phyloP scores from a whole-genome alignment of 352 stramenopile genomes.

The Phytophthora pistaciae region DNA sequence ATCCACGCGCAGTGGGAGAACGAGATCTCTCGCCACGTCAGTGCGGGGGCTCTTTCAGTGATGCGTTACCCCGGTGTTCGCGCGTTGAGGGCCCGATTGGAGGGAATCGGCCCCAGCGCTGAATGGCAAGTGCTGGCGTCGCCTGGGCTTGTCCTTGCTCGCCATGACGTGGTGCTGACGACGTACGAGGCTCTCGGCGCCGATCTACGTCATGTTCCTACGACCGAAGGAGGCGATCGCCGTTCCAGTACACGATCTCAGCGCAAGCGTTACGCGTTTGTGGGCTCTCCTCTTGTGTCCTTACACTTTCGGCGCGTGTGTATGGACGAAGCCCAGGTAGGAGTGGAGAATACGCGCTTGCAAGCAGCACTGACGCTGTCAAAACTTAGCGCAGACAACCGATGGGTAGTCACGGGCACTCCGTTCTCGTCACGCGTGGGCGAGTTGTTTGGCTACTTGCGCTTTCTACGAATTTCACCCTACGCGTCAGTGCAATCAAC shows the following conservation, averaged over 20 bases:
- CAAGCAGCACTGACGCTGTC: conserved; percentile 86
- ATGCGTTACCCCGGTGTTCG: conserved; percentile 70
- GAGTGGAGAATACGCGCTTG: conserved; percentile 82
- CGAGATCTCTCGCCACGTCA: conserved; percentile 89
- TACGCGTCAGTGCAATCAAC: conserved; percentile 28
- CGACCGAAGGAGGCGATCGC: conserved; percentile 40
- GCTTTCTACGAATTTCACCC: conserved; percentile 68
- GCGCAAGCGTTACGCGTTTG: conserved; percentile 83
- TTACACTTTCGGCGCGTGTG: conserved; percentile 92
- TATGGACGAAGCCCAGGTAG: conserved; percentile 94
- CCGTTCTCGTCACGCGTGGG: conserved; percentile 84
- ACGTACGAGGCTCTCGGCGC: conserved; percentile 90
- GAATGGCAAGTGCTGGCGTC: conserved; percentile 69
- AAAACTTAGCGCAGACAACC: conserved; percentile 62
- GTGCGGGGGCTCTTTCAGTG: conserved; percentile 52
- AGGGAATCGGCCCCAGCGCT: conserved; percentile 37
- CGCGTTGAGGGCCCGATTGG: conserved; percentile 43
- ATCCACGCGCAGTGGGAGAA: conserved; percentile 93
- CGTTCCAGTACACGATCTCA: conserved; percentile 66
- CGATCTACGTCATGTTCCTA: conserved; percentile 85
- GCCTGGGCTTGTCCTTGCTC: conserved; percentile 56
- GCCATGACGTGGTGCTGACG: conserved; percentile 92
- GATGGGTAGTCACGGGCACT: conserved; percentile 93
- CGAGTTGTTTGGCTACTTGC: conserved; percentile 89
- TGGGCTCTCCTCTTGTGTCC: conserved; percentile 88